These are phyloP conservation scores for Trametes sp. DNA, from an alignment of 1,284 basidiomycete genomes.

Conservation along the genomic window DNA sequence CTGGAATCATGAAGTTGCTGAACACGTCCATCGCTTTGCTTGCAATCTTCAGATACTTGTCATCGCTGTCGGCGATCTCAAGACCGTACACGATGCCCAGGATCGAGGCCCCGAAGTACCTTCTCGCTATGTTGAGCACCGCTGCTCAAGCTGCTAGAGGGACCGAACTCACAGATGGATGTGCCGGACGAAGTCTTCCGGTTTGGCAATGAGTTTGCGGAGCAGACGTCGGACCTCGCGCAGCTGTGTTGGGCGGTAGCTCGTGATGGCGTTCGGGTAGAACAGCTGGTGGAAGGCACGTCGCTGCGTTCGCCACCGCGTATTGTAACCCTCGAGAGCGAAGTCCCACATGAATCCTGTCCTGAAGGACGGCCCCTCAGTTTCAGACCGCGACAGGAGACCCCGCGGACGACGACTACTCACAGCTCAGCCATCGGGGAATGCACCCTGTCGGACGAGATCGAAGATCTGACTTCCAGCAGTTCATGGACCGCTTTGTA, in stretches of 20 bases:
- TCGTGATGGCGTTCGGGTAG: constrained; percentile 10
- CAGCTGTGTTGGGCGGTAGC: constrained; percentile 9
- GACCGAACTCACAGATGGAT: not conserved
- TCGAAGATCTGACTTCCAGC: constrained; percentile 17
- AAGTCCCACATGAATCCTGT: constrained; percentile 19
- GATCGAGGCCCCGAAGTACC: constrained; percentile 20
- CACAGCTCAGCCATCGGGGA: constrained; percentile 18
- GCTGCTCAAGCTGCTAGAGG: not conserved
- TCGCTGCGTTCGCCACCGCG: constrained; percentile 12
- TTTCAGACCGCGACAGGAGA: too few relatives aligned
- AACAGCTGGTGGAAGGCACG: constrained; percentile 19
- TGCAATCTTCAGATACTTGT: constrained; percentile 11
- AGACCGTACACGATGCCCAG: constrained; percentile 18
- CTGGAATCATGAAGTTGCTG: constrained; percentile 16
- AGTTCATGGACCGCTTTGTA: constrained; percentile 13
- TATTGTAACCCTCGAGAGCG: constrained; percentile 4
- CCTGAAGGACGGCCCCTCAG: not conserved
- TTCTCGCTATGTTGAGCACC: not conserved
- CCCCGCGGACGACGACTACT: too few relatives aligned
- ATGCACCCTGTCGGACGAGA: constrained; percentile 13
- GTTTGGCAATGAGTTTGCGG: not conserved
- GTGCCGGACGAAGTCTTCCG: constrained; percentile 6
- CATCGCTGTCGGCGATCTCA: constrained; percentile 11
- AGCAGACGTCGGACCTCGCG: constrained; percentile 4
- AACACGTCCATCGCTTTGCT: constrained; percentile 12